Percentiles rank a stretch among this genome's conserved stretches.
Conservation (phyloP, 2,329 filamentous ascomycete genomes). For the Ophiostoma montium region DNA sequence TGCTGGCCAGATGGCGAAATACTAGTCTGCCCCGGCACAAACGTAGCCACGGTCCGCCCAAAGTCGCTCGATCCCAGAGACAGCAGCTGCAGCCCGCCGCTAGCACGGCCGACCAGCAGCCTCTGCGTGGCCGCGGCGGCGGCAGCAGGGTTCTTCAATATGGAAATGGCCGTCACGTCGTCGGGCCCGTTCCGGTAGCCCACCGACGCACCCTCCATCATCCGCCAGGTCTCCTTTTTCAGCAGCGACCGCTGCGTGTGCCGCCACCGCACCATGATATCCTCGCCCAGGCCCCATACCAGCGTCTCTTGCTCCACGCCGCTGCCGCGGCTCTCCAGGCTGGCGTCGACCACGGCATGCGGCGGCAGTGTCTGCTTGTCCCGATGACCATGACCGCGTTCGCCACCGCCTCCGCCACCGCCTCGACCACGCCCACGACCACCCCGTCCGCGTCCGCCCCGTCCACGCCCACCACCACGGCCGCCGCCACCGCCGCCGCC, state of each 20-base stretch:
- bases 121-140: background rate
- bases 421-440: background rate
- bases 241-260: background rate
- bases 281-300: conserved; percentile 37
- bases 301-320: conserved; percentile 26
- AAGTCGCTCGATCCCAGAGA: background rate
- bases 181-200: background rate
- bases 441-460: too few species aligned
- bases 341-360: background rate
- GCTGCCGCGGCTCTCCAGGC: background rate
- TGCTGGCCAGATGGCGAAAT: too few species aligned
- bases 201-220: background rate
- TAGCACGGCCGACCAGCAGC: background rate
- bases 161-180: background rate
- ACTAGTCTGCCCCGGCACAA: background rate
- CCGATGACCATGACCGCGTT: background rate
- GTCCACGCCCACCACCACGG: conserved; percentile 15
- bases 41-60: background rate
- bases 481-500: conserved; percentile 20
- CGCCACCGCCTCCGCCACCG: too few species aligned
- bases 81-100: background rate
- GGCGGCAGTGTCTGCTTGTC: background rate
- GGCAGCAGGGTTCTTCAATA: background rate
- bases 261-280: conserved; percentile 30
- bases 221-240: background rate